Percentiles rank a stretch among this genome's conserved stretches.
phyloP scores from a whole-genome alignment of 2,329 filamentous ascomycete species.

The Epichloe hybrida region DNA sequence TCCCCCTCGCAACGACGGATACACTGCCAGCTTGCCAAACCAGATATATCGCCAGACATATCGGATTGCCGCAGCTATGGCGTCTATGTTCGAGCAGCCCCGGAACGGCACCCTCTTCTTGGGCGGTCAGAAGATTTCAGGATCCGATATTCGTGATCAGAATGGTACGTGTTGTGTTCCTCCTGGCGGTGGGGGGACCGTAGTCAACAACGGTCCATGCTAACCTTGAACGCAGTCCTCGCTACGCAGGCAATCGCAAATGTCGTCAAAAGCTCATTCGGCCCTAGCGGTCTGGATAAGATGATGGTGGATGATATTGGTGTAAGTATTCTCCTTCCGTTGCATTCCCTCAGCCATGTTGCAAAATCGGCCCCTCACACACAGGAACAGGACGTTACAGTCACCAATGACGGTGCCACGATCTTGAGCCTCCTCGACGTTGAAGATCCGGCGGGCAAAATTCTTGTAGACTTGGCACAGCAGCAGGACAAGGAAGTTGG shows the following conservation, averaged over 20 bases:
- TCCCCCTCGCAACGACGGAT: not conserved
- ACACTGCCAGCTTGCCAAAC: conserved; percentile 4
- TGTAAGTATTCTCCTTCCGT: conserved; percentile 33
- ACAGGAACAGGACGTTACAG: conserved; percentile 68
- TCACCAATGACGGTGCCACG: conserved; percentile 96
- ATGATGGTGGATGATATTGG: conserved; percentile 99
- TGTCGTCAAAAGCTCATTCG: conserved; percentile 98
- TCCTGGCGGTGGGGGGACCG: conserved; percentile 1
- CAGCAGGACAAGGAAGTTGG: conserved; percentile 99
- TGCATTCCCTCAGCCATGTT: not conserved
- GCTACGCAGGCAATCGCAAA: conserved; percentile 96
- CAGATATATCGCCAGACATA: conserved; percentile 3
- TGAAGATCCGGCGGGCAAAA: conserved; percentile 96
- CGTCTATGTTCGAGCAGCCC: conserved; percentile 90
- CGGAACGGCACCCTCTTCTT: conserved; percentile 94
- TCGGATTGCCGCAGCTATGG: conserved; percentile 44
- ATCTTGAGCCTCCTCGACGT: conserved; percentile 92
- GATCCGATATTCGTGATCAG: conserved; percentile 90
- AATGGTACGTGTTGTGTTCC: conserved; percentile 49
- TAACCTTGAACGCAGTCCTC: conserved; percentile 44
- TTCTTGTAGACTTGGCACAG: conserved; percentile 90
- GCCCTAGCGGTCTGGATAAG: conserved; percentile 93
- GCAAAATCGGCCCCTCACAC: conserved; percentile 1
- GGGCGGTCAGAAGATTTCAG: conserved; percentile 93
- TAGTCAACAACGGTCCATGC: conserved; percentile 1